phyloP scores from a whole-genome alignment of 495 filamentous ascomycete species.

The Penicillium coprophilum region DNA sequence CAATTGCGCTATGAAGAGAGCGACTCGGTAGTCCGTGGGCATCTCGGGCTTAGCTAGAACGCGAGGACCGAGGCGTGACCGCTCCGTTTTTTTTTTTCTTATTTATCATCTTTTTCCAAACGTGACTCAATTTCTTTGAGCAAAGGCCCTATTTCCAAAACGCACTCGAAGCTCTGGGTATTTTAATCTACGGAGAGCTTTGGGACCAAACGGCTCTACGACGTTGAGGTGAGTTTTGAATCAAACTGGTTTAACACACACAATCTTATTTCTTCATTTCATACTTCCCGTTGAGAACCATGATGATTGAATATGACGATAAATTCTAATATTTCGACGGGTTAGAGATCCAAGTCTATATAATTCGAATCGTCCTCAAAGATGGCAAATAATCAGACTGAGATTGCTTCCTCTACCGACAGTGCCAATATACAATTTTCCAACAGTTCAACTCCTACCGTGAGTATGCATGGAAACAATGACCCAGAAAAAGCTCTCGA shows the following conservation, averaged over 20 bases:
- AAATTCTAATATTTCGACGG: not conserved
- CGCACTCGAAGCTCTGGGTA: not conserved
- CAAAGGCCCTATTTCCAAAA: no score
- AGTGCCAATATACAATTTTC: constrained; percentile 15
- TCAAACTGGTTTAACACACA: not conserved
- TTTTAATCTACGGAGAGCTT: not conserved
- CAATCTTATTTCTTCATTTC: constrained; percentile 2
- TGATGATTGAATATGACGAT: no score
- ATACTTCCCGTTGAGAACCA: constrained; percentile 2
- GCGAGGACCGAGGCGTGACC: no score
- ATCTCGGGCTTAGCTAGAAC: no score
- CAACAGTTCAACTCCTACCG: constrained; percentile 15
- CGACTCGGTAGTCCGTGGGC: no score
- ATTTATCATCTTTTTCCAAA: no score
- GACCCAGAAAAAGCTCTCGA: constrained; percentile 28
- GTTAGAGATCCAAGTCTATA: not conserved
- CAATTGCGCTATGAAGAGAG: no score
- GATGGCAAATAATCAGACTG: constrained; percentile 10
- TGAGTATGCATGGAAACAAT: constrained; percentile 17
- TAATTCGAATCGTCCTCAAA: constrained; percentile 21
- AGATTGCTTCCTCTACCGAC: constrained; percentile 9
- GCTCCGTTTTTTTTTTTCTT: no score
- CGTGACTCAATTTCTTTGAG: no score
- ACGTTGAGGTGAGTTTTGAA: constrained; percentile 9
- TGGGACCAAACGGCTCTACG: not conserved